phyloP scores from a whole-genome alignment of 1,284 basidiomycete species.

The Volvariella surrecta region DNA sequence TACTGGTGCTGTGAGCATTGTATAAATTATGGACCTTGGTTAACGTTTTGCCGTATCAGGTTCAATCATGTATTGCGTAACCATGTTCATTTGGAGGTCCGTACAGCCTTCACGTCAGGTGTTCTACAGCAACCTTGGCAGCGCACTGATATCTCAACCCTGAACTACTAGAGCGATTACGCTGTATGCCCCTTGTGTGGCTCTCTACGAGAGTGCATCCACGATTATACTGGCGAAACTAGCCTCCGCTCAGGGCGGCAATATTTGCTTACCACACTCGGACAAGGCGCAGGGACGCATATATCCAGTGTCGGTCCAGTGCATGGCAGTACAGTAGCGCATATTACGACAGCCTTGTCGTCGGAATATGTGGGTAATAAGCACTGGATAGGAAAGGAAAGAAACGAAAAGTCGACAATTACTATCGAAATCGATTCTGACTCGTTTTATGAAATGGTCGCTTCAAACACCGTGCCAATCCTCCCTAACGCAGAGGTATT shows the following conservation, averaged over 20 bases:
- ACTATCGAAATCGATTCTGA: too few relatives aligned
- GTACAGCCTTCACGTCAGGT: constrained; percentile 8
- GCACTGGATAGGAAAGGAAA: too few relatives aligned
- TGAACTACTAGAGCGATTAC: constrained; percentile 55
- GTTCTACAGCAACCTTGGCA: not conserved
- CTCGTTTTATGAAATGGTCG: constrained; percentile 55
- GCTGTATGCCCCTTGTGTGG: constrained; percentile 81
- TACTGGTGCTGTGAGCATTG: not conserved
- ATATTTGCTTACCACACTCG: too few relatives aligned
- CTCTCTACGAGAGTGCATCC: constrained; percentile 60
- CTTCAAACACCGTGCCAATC: constrained; percentile 35
- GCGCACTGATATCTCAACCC: not conserved
- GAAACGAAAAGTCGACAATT: too few relatives aligned
- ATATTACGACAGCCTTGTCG: constrained; percentile 6
- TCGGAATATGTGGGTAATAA: too few relatives aligned
- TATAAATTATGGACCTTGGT: constrained; percentile 6
- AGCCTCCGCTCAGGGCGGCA: too few relatives aligned
- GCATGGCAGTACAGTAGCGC: constrained; percentile 3
- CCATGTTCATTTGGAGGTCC: constrained; percentile 71
- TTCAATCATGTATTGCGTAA: constrained; percentile 79
- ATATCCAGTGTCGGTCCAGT: not conserved
- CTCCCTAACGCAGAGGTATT: constrained; percentile 57
- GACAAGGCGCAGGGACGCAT: too few relatives aligned
- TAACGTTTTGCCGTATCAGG: constrained; percentile 27
- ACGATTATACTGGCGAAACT: too few relatives aligned